A percentile compares a stretch with the other conserved stretches of the same genome.
phyloP scores from a whole-genome alignment of 2,329 filamentous ascomycete species.

The Phaeoacremonium minimum region DNA sequence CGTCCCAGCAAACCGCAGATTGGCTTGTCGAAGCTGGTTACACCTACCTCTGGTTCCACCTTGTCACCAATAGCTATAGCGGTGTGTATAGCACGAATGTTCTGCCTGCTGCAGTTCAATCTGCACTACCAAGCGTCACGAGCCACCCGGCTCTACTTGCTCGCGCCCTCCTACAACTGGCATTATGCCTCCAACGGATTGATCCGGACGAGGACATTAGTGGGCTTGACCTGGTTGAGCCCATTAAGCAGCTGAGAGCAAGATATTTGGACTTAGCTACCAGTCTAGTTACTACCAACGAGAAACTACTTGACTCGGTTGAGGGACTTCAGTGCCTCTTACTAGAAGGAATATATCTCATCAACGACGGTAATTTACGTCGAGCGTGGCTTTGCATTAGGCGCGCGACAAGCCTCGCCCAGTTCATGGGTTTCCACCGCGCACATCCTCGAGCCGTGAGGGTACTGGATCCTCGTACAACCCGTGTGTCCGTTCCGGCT shows the following conservation, averaged over 20 bases:
- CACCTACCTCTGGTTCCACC: background rate
- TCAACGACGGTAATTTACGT: slow-evolving; percentile 39
- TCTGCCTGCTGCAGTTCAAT: background rate
- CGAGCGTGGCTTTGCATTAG: slow-evolving; percentile 37
- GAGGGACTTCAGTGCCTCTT: slow-evolving; percentile 45
- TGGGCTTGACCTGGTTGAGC: background rate
- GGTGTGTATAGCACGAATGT: background rate
- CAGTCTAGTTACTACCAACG: slow-evolving; percentile 34
- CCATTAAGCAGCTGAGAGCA: slow-evolving; percentile 3
- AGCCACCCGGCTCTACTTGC: slow-evolving; percentile 6
- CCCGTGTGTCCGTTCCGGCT: slow-evolving; percentile 20
- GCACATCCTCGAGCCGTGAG: slow-evolving; percentile 6
- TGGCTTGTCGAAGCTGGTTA: slow-evolving; percentile 14
- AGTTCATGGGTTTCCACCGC: slow-evolving; percentile 1
- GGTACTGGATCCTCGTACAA: slow-evolving; percentile 18
- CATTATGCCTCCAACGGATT: slow-evolving; percentile 6
- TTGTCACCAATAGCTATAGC: background rate
- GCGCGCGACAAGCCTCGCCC: slow-evolving; percentile 28
- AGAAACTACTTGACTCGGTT: slow-evolving; percentile 34
- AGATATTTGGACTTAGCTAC: slow-evolving; percentile 8
- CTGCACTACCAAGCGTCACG: background rate
- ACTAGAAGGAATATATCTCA: slow-evolving; percentile 37
- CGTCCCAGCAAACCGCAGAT: slow-evolving; percentile 15
- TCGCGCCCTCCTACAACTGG: slow-evolving; percentile 8
- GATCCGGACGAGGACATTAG: slow-evolving; percentile 15